phyloP scores from a whole-genome alignment of 208 protist genomes.

The Leishmania martiniquensis region DNA sequence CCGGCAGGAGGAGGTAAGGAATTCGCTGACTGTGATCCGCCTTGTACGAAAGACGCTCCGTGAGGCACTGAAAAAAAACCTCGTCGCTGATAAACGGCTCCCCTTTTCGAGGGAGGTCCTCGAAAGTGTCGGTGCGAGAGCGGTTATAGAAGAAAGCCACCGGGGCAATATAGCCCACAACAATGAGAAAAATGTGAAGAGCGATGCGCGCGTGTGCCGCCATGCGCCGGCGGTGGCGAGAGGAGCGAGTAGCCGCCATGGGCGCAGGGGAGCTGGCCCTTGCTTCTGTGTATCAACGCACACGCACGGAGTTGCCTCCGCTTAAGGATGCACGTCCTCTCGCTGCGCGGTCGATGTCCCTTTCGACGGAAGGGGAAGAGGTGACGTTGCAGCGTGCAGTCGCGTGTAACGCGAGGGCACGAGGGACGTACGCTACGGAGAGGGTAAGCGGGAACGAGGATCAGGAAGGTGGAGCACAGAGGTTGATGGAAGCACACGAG shows the following conservation, averaged over 20 bases:
- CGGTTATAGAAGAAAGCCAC: constrained; percentile 8
- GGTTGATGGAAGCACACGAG: too few species aligned
- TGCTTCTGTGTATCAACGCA: not conserved
- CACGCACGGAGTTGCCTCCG: not conserved
- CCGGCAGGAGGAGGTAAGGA: constrained; percentile 35
- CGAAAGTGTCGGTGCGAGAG: not conserved
- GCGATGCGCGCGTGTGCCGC: too few species aligned
- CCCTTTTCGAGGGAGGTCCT: constrained; percentile 17
- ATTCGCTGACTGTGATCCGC: constrained; percentile 21
- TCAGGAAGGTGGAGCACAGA: too few species aligned
- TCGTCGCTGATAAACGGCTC: constrained; percentile 28
- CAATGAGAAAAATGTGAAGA: constrained; percentile 13
- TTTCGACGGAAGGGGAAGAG: too few species aligned
- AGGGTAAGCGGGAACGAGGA: too few species aligned
- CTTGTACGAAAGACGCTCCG: constrained; percentile 22
- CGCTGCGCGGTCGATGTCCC: not conserved
- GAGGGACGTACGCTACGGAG: too few species aligned
- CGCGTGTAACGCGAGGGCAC: too few species aligned
- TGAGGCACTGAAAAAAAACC: constrained; percentile 24
- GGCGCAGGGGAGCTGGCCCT: too few species aligned
- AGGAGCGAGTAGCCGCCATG: not conserved
- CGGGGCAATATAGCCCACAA: constrained; percentile 10
- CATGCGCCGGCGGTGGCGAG: not conserved
- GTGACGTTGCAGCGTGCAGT: too few species aligned
- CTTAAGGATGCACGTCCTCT: not conserved